phyloP scores from a whole-genome alignment of 1,139 yeast genomes.

The Candida glucosophila region DNA sequence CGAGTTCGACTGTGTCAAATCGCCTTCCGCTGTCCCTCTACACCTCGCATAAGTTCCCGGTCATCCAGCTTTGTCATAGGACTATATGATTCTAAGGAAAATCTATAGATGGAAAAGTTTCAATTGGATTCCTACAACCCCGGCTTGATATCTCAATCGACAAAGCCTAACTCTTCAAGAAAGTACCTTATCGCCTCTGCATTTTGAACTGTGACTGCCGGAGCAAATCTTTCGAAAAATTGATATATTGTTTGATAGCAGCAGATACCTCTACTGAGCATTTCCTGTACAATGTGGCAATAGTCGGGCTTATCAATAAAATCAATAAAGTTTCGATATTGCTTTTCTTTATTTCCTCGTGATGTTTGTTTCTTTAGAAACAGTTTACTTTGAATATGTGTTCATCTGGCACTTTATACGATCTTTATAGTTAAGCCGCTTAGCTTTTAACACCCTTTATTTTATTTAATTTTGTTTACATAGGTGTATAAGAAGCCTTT shows the following conservation, averaged over 20 bases:
- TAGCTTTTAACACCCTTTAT: too few species aligned
- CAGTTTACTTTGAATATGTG: constrained; percentile 43
- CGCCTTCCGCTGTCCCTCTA: constrained; percentile 50
- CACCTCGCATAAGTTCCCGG: constrained; percentile 37
- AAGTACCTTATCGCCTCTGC: constrained; percentile 41
- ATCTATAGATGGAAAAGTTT: constrained; percentile 31
- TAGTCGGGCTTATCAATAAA: constrained; percentile 40
- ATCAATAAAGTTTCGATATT: constrained; percentile 39
- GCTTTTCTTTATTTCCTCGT: constrained; percentile 45
- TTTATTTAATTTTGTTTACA: too few species aligned
- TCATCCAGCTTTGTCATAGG: constrained; percentile 42
- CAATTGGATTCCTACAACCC: constrained; percentile 58
- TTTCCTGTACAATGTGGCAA: constrained; percentile 48
- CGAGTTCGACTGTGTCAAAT: constrained; percentile 44
- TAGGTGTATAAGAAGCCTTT: too few species aligned
- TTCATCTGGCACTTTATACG: constrained; percentile 53
- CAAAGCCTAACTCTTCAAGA: constrained; percentile 50
- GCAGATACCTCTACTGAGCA: constrained; percentile 44
- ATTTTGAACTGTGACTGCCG: constrained; percentile 45
- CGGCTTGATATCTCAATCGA: constrained; percentile 51
- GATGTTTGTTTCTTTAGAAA: constrained; percentile 49
- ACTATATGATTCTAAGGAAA: constrained; percentile 34
- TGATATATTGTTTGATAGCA: constrained; percentile 47
- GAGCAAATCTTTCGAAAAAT: constrained; percentile 45
- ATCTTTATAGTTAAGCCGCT: too few species aligned